Conservation (phyloP, 306 rosid species). For the Trichosanthes truncata region DNA sequence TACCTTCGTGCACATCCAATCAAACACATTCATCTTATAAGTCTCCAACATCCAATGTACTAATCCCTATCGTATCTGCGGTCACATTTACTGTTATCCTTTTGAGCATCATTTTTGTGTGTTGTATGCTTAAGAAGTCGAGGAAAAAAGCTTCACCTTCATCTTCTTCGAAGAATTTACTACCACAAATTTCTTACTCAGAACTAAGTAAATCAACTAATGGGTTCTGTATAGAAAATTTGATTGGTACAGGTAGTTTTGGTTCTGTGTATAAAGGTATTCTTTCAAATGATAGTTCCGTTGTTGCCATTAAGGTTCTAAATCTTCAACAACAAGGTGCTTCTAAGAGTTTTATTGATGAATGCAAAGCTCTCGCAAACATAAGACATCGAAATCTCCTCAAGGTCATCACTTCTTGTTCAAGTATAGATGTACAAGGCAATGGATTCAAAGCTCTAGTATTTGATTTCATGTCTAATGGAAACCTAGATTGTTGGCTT, state of each 20-base stretch:
- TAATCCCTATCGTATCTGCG: background rate
- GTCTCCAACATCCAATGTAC: background rate
- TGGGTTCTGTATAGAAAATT: background rate
- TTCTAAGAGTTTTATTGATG: background rate
- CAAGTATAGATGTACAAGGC: background rate
- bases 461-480: background rate
- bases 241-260: background rate
- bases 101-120: background rate
- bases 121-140: background rate
- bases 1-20: background rate
- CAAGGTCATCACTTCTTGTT: background rate
- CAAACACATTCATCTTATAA: background rate
- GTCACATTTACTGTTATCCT: background rate
- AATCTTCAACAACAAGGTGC: background rate
- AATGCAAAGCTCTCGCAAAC: background rate
- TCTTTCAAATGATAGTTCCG: background rate
- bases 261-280: background rate
- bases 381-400: background rate
- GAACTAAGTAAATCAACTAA: background rate
- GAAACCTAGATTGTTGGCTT: background rate
- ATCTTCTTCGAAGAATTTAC: background rate
- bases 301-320: background rate
- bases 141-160: background rate
- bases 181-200: background rate
- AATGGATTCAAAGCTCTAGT: background rate